A percentile compares a stretch with the other conserved stretches of the same genome.
phyloP scores from a whole-genome alignment of 2,329 filamentous ascomycete species.

The Paecilomyces sp. region DNA sequence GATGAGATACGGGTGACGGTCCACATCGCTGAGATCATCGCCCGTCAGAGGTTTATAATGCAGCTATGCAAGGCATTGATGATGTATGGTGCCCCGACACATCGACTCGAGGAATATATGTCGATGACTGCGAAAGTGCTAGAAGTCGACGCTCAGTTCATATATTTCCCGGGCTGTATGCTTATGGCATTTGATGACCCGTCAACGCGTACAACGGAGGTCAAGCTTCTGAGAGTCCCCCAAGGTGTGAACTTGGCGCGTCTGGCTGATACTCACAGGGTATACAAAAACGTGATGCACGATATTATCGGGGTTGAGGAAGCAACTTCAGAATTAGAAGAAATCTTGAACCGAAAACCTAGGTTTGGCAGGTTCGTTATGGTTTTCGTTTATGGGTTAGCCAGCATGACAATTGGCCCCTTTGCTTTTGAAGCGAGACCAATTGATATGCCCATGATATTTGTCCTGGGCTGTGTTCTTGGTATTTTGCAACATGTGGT shows the following conservation, averaged over 20 bases:
- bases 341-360: constrained; percentile 49
- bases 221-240: constrained; percentile 32
- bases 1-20: constrained; percentile 52
- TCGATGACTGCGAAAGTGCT: constrained; percentile 77
- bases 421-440: constrained; percentile 70
- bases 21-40: constrained; percentile 62
- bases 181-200: constrained; percentile 70
- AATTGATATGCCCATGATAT: constrained; percentile 70
- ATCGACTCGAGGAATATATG: constrained; percentile 83
- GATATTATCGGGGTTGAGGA: constrained; percentile 36
- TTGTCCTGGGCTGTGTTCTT: constrained; percentile 64
- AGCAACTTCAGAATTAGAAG: constrained; percentile 30
- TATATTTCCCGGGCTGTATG: constrained; percentile 87
- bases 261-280: constrained; percentile 33
- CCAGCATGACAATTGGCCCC: constrained; percentile 66
- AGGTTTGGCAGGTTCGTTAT: constrained; percentile 48
- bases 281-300: constrained; percentile 40
- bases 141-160: constrained; percentile 78
- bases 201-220: constrained; percentile 35
- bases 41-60: constrained; percentile 73
- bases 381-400: constrained; percentile 65
- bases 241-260: constrained; percentile 36
- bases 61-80: constrained; percentile 81
- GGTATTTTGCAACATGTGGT: constrained; percentile 67
- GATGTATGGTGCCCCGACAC: constrained; percentile 83